Conservation (phyloP, 1,284 basidiomycete genomes). For the Naganishia sp. region DNA sequence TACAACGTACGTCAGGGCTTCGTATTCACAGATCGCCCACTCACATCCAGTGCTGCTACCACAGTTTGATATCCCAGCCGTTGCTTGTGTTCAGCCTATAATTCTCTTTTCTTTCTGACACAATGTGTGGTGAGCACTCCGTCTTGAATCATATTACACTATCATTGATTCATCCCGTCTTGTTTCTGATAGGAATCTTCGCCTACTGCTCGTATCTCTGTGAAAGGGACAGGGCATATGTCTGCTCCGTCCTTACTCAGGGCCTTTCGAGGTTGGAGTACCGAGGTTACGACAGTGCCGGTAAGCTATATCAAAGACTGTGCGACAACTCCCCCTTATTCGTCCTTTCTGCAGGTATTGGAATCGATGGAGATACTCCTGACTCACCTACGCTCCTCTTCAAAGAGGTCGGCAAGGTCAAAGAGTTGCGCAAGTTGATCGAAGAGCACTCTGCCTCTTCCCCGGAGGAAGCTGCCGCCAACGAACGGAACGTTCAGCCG, state of each 20-base stretch:
- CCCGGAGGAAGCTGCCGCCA: conserved; percentile 31
- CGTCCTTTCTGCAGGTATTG: conserved; percentile 64
- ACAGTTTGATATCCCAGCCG: neutral
- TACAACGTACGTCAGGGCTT: too few species aligned
- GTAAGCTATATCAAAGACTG: conserved; percentile 42
- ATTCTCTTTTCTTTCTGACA: neutral
- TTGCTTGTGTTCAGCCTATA: conserved; percentile 2
- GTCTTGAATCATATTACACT: too few species aligned
- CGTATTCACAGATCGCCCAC: neutral
- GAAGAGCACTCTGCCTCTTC: conserved; percentile 50
- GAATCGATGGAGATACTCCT: conserved; percentile 88
- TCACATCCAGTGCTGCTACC: neutral
- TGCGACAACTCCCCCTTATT: neutral
- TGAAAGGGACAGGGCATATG: conserved; percentile 90
- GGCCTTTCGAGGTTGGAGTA: conserved; percentile 96
- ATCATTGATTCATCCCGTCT: too few species aligned
- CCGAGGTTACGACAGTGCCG: conserved; percentile 95
- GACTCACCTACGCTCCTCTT: conserved; percentile 71
- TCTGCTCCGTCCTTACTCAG: conserved; percentile 88
- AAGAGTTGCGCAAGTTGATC: conserved; percentile 89
- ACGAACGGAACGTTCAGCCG: conserved; percentile 29
- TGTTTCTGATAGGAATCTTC: conserved; percentile 70
- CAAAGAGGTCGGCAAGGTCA: conserved; percentile 99
- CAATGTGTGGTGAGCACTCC: conserved; percentile 18
- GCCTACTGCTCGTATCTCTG: conserved; percentile 89